Conservation (phyloP, 257 asterid genomes). For the Gentiana straminea region DNA sequence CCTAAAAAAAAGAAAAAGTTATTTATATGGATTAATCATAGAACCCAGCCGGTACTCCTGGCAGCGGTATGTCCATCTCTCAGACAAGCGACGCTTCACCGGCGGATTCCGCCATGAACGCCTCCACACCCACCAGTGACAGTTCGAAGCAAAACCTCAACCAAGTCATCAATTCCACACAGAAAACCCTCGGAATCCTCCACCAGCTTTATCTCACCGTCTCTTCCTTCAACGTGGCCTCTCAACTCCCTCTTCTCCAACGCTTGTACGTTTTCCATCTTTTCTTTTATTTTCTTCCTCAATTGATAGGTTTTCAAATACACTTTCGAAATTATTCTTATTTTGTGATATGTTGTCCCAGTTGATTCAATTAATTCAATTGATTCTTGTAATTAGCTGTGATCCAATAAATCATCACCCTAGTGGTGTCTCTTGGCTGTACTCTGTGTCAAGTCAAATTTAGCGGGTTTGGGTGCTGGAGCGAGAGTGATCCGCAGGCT, state of each 20-base stretch:
- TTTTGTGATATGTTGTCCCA: too few species aligned
- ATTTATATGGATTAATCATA: slow-evolving; percentile 15
- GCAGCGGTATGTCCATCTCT: slow-evolving; percentile 17
- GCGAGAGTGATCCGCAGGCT: too few species aligned
- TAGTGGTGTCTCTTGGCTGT: too few species aligned
- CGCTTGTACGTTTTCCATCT: slow-evolving; percentile 35
- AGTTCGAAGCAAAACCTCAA: slow-evolving; percentile 53
- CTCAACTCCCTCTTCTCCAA: slow-evolving; percentile 69
- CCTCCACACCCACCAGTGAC: slow-evolving; percentile 27
- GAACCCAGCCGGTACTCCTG: slow-evolving; percentile 10
- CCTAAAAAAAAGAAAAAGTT: too few species aligned
- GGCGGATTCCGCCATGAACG: slow-evolving; percentile 38
- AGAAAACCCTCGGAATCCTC: slow-evolving; percentile 68
- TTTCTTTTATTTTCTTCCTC: background rate
- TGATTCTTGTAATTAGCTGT: too few species aligned
- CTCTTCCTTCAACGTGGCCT: slow-evolving; percentile 57
- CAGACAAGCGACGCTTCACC: slow-evolving; percentile 53
- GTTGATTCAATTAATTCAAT: too few species aligned
- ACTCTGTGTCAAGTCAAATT: too few species aligned
- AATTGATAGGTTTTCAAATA: background rate
- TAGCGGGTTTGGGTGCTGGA: too few species aligned
- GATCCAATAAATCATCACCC: too few species aligned
- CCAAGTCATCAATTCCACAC: slow-evolving; percentile 57
- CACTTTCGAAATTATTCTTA: background rate
- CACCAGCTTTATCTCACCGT: slow-evolving; percentile 68